phyloP scores from a whole-genome alignment of 371 early-diverging fungal species.

The Parasitella parasitica region DNA sequence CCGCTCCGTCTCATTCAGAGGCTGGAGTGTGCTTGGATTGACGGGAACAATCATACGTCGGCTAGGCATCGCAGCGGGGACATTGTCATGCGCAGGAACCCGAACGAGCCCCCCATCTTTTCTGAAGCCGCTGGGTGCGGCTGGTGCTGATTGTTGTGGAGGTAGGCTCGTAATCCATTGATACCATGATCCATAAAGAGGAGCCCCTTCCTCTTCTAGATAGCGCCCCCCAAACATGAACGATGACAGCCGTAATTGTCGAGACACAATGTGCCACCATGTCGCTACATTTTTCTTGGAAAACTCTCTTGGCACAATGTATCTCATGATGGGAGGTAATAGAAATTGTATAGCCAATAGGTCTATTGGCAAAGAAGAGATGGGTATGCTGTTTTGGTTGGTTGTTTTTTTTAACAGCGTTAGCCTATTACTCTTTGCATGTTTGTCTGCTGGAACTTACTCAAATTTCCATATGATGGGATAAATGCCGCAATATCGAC shows the following conservation, averaged over 20 bases:
- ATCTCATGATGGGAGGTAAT: constrained; percentile 55
- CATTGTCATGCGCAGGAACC: constrained; percentile 63
- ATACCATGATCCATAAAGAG: neutral
- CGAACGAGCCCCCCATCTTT: constrained; percentile 53
- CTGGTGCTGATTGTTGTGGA: constrained; percentile 15
- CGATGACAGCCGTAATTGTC: constrained; percentile 61
- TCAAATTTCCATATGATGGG: constrained; percentile 27
- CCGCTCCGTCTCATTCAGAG: constrained; percentile 54
- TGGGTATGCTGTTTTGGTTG: constrained; percentile 47
- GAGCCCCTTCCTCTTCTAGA: constrained; percentile 60
- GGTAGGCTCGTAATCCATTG: neutral
- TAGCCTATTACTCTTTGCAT: neutral
- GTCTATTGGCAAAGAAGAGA: constrained; percentile 73
- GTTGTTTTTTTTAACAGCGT: neutral
- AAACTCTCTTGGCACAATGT: constrained; percentile 47
- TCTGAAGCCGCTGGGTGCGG: constrained; percentile 25
- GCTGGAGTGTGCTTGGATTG: constrained; percentile 46
- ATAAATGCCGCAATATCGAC: constrained; percentile 16
- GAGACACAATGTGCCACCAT: constrained; percentile 69
- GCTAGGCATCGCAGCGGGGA: constrained; percentile 53
- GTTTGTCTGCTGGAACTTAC: neutral
- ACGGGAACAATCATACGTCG: constrained; percentile 69
- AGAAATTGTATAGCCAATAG: constrained; percentile 66
- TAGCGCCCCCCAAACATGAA: constrained; percentile 74
- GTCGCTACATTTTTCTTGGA: constrained; percentile 43